Conservation (phyloP, 352 stramenopile genomes). For the Aphanomyces astaci region DNA sequence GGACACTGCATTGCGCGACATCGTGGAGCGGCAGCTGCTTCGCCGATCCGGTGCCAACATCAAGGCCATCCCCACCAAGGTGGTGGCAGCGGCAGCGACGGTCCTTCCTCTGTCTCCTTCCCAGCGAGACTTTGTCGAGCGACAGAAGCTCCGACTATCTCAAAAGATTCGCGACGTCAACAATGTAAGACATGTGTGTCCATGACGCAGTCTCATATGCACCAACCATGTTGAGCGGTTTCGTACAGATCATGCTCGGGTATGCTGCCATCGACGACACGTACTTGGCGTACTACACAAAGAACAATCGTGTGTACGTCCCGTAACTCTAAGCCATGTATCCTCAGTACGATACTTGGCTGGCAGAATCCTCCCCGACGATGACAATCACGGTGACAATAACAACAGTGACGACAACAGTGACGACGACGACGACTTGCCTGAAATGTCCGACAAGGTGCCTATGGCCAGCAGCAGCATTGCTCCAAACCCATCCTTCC, state of each 20-base stretch:
- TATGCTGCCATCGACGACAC: neutral
- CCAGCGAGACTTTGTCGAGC: constrained; percentile 2
- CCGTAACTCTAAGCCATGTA: no score
- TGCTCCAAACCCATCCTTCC: no score
- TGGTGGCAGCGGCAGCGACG: no score
- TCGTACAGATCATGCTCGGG: neutral
- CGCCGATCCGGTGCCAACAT: neutral
- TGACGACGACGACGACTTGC: constrained; percentile 8
- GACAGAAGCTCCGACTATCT: constrained; percentile 4
- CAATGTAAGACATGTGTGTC: neutral
- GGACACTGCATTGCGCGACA: neutral
- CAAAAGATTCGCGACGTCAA: constrained; percentile 5
- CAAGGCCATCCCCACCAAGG: neutral
- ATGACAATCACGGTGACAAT: neutral
- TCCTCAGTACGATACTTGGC: neutral
- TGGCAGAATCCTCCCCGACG: neutral
- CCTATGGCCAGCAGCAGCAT: no score
- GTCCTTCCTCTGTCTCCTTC: neutral
- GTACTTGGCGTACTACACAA: neutral
- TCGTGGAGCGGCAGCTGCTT: neutral
- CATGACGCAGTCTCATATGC: neutral
- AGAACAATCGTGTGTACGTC: neutral
- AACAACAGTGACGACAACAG: neutral
- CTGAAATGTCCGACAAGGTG: neutral
- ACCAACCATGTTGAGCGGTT: no score